Conservation (phyloP, 1,284 basidiomycete genomes). For the Clitocybe nebularis region DNA sequence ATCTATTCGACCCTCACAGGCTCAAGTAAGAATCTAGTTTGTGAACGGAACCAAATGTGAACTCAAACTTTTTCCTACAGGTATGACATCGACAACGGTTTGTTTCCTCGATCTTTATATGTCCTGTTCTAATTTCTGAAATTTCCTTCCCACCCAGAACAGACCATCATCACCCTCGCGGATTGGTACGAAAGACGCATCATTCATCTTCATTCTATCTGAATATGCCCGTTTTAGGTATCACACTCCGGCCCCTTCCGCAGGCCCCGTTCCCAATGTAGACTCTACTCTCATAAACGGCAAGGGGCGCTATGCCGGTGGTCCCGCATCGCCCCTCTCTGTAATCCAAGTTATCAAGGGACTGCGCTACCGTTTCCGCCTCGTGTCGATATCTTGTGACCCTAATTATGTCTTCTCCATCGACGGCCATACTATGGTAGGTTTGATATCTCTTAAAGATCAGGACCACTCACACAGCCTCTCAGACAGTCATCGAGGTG, state of each 20-base stretch:
- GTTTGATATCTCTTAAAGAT: slow-evolving; percentile 16
- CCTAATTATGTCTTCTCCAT: slow-evolving; percentile 35
- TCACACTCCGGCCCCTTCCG: slow-evolving; percentile 9
- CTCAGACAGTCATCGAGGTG: slow-evolving; percentile 42
- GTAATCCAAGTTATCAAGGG: slow-evolving; percentile 29
- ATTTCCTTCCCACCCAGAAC: slow-evolving; percentile 9
- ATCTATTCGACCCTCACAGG: slow-evolving; percentile 38
- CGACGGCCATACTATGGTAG: slow-evolving; percentile 23
- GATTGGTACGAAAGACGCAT: slow-evolving; percentile 26
- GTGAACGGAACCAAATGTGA: neutral
- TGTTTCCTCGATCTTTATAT: neutral
- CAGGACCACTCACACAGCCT: too few relatives aligned
- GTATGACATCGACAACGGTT: slow-evolving; percentile 12
- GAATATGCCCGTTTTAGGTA: slow-evolving; percentile 4
- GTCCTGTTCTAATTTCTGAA: slow-evolving; percentile 3
- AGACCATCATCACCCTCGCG: slow-evolving; percentile 23
- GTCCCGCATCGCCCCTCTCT: slow-evolving; percentile 25
- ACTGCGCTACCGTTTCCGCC: slow-evolving; percentile 46
- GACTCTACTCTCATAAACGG: slow-evolving; percentile 38
- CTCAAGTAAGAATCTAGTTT: slow-evolving; percentile 7
- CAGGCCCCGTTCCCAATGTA: slow-evolving; percentile 17
- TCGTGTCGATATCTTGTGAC: slow-evolving; percentile 43
- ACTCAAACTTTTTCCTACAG: neutral
- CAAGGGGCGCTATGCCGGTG: slow-evolving; percentile 31
- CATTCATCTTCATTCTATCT: neutral